Conservation (phyloP, 768 basidiomycete species). For the Collybiopsis confluens region DNA sequence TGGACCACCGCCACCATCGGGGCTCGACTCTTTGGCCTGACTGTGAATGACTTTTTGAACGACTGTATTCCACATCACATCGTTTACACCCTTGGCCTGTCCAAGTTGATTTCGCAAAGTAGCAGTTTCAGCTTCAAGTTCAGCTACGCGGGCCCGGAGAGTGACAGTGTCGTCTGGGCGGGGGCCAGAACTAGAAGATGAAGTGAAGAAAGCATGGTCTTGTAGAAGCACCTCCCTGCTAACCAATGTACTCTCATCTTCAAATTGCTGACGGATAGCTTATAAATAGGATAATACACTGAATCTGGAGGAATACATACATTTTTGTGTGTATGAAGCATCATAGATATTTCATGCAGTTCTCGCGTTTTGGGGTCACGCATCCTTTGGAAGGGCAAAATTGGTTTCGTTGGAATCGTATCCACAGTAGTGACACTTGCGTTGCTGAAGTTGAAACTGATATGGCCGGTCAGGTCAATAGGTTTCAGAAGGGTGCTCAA, state of each 20-base stretch:
- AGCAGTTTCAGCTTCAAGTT: slow-evolving; percentile 71
- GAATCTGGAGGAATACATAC: slow-evolving; percentile 25
- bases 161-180: slow-evolving; percentile 30
- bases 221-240: slow-evolving; percentile 50
- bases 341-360: slow-evolving; percentile 63
- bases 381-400: slow-evolving; percentile 71
- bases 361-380: slow-evolving; percentile 64
- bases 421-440: slow-evolving; percentile 42
- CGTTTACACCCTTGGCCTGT: slow-evolving; percentile 88
- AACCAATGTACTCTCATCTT: slow-evolving; percentile 37
- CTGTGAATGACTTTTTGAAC: slow-evolving; percentile 57
- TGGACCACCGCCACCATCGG: not conserved
- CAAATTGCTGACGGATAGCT: slow-evolving; percentile 16
- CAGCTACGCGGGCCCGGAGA: slow-evolving; percentile 53
- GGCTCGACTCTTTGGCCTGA: slow-evolving; percentile 12
- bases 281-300: not conserved
- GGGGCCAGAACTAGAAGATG: slow-evolving; percentile 30
- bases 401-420: slow-evolving; percentile 58
- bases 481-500: slow-evolving; percentile 82
- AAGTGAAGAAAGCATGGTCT: slow-evolving; percentile 66
- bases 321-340: slow-evolving; percentile 45
- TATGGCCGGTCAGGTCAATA: slow-evolving; percentile 79
- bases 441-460: slow-evolving; percentile 46
- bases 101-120: slow-evolving; percentile 64
- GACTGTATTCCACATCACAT: slow-evolving; percentile 88